Conservation (phyloP, 2,329 filamentous ascomycete genomes). For the Venturia asperata region DNA sequence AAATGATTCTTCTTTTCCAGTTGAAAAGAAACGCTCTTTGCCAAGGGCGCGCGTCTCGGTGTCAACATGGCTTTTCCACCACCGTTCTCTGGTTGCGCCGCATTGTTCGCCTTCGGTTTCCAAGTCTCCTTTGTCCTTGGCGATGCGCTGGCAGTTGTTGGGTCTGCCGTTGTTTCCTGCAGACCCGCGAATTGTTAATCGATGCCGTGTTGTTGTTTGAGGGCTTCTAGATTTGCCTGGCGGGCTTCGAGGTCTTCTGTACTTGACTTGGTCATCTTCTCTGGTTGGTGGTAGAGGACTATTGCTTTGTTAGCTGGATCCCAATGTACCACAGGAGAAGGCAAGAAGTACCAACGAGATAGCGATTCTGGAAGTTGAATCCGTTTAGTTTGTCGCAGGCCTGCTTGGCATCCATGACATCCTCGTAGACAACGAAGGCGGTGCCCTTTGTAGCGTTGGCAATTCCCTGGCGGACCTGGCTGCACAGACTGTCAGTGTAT, state of each 20-base stretch:
- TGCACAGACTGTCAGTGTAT: constrained; percentile 34
- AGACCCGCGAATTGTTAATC: constrained; percentile 56
- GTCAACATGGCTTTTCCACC: constrained; percentile 1
- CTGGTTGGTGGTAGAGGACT: constrained; percentile 71
- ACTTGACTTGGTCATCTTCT: constrained; percentile 79
- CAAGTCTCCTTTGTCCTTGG: not conserved
- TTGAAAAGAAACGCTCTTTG: constrained; percentile 11
- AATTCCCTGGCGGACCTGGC: constrained; percentile 97
- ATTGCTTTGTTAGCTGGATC: constrained; percentile 16
- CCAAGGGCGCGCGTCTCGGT: not conserved
- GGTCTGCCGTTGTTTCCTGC: constrained; percentile 12
- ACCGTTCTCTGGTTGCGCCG: not conserved
- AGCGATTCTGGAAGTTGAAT: constrained; percentile 99
- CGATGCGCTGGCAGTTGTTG: constrained; percentile 5
- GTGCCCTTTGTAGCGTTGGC: constrained; percentile 96
- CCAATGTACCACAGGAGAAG: not conserved
- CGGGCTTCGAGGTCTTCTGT: constrained; percentile 89
- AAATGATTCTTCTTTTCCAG: not conserved
- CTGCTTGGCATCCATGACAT: constrained; percentile 97
- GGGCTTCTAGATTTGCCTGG: constrained; percentile 93
- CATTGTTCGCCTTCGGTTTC: not conserved
- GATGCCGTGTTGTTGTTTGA: constrained; percentile 97
- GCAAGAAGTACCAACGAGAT: constrained; percentile 74
- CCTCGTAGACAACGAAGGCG: constrained; percentile 98
- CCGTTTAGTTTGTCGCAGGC: constrained; percentile 99